Base-by-base conservation (phyloP, 768 basidiomycete genomes). In the Pisolithus marmoratus region DNA sequence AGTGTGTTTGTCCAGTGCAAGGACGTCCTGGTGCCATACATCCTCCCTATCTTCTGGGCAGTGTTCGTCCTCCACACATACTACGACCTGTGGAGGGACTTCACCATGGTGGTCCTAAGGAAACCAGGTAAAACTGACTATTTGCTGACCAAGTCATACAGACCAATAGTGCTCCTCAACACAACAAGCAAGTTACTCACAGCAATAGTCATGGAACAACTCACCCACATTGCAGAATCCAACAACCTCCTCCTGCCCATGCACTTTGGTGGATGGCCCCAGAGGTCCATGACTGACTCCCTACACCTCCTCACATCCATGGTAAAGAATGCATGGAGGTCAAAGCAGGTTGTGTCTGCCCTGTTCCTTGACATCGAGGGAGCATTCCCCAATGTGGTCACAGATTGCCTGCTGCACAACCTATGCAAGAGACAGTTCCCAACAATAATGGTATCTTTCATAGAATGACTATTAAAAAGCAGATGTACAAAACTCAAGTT, bases 351-450 rank as follows among this genome's bases (percentile, higher is more conserved):
- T 0, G 71, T 57, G 0, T 66, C 65, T 0, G 60, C 66, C 0
- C 66, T 76, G 0, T 75, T 72, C 59, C 64, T 76, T 1, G 74
- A 78, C 52, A 65, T 78, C 0, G 61, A 74, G 57, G 74, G 69
- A 0, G 73, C 75, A 2, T 78, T 75, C 55, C 75, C 72, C 0
- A 76, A 69, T 52, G 67, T 66, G 1, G 69, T 67, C 12, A 63
- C 56, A 0, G 64, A 66, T 1, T 22, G 55, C 0, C 66, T 76
- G 0, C 38, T 68, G 1, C 66, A 72, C 52, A 67, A 72, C 46
- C 52, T 76, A 48, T 8, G 20, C 8, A 40, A 40, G 20, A 17
- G 20, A 9, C 19, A n/a, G 6, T 8, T 40, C 38, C 38, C 38
- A n/a, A n/a, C 38, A 40, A 22, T 19, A 22, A 22, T 40, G 2